phyloP scores from a whole-genome alignment of 1,284 basidiomycete species.

The Pyrrhoderma noxium region DNA sequence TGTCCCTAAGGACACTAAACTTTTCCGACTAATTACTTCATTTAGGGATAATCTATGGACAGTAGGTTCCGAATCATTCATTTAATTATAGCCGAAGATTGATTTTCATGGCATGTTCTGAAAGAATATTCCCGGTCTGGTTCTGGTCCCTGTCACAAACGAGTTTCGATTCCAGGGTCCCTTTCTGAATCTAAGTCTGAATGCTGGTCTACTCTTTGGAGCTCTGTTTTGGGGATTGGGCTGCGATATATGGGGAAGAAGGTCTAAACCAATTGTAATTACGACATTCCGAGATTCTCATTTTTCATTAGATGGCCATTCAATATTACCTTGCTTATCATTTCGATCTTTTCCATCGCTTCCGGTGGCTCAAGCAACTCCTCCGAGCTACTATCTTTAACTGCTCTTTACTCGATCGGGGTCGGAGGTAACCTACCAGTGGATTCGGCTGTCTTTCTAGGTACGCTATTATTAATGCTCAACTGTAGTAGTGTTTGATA shows the following conservation, averaged over 20 bases:
- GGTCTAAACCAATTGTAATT: slow-evolving; percentile 27
- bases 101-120: neutral
- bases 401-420: slow-evolving; percentile 52
- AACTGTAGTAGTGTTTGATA: neutral
- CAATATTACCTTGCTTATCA: slow-evolving; percentile 67
- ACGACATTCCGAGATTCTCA: slow-evolving; percentile 16
- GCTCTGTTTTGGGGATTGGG: slow-evolving; percentile 57
- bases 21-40: neutral
- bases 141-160: slow-evolving; percentile 46
- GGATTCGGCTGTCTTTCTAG: slow-evolving; percentile 72
- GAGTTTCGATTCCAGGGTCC: slow-evolving; percentile 52
- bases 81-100: slow-evolving; percentile 1
- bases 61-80: slow-evolving; percentile 26
- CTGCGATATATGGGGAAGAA: slow-evolving; percentile 54
- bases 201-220: slow-evolving; percentile 59
- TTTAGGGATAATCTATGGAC: slow-evolving; percentile 43
- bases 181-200: slow-evolving; percentile 50
- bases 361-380: slow-evolving; percentile 54
- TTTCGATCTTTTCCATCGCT: slow-evolving; percentile 57
- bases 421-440: slow-evolving; percentile 71
- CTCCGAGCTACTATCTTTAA: slow-evolving; percentile 43
- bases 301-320: slow-evolving; percentile 50
- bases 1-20: too few species aligned
- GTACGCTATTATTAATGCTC: slow-evolving; percentile 31
- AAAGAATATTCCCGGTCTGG: slow-evolving; percentile 47